phyloP scores from a whole-genome alignment of 805 yeast species.

The Wickerhamomyces kurtzmanii region DNA sequence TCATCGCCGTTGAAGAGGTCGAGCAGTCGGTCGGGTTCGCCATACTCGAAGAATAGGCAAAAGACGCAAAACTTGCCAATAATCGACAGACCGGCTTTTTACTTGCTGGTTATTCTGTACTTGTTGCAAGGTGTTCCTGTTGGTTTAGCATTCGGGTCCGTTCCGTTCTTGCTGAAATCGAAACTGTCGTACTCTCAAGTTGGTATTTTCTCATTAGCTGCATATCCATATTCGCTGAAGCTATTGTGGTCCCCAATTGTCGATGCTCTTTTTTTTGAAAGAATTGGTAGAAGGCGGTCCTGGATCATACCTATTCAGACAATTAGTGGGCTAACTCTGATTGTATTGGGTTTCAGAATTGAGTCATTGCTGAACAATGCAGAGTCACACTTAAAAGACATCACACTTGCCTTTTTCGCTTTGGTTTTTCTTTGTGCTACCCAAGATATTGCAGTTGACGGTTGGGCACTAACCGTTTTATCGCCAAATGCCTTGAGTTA shows the following conservation, averaged over 20 bases:
- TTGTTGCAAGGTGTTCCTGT: slow-evolving; percentile 94
- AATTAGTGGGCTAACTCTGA: slow-evolving; percentile 60
- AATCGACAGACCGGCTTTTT: slow-evolving; percentile 66
- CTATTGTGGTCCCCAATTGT: slow-evolving; percentile 94
- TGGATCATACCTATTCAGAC: slow-evolving; percentile 95
- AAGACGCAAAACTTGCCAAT: slow-evolving; percentile 18
- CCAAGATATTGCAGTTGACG: slow-evolving; percentile 98
- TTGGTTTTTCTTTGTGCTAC: slow-evolving; percentile 90
- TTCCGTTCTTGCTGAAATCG: slow-evolving; percentile 83
- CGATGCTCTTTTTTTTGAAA: slow-evolving; percentile 66
- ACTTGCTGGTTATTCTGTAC: slow-evolving; percentile 63
- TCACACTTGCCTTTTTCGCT: slow-evolving; percentile 66
- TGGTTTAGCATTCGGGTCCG: slow-evolving; percentile 89
- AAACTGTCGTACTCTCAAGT: slow-evolving; percentile 80
- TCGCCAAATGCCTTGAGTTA: slow-evolving; percentile 71
- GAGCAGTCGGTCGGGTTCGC: too few species aligned
- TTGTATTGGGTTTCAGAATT: slow-evolving; percentile 51
- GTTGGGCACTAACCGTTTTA: slow-evolving; percentile 92
- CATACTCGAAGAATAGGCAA: too few species aligned
- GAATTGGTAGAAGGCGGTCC: slow-evolving; percentile 73
- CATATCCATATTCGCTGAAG: slow-evolving; percentile 91
- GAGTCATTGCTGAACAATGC: slow-evolving; percentile 42
- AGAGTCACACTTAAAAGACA: slow-evolving; percentile 32
- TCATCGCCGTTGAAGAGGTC: too few species aligned
- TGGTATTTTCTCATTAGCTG: slow-evolving; percentile 83